Percentiles rank a stretch among this genome's conserved stretches.
Evolutionary conservation across 2,329 filamentous ascomycete genomes (phyloP).

Genomic region (Bisporella sp.): DNA sequence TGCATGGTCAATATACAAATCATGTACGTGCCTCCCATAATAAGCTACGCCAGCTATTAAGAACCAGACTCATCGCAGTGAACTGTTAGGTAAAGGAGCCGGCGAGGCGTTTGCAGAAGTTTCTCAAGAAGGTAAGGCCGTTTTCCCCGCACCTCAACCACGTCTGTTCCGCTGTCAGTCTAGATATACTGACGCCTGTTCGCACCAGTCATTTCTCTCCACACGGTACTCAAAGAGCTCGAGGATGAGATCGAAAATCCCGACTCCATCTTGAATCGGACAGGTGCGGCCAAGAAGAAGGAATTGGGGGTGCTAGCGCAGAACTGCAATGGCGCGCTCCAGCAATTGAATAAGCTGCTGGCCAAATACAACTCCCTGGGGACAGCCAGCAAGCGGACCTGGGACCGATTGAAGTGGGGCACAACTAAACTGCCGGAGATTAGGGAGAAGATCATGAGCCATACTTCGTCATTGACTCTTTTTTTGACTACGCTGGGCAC

Average conservation of each 20-base stretch:
- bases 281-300: neutral
- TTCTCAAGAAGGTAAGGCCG: constrained; percentile 4
- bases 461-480: constrained; percentile 16
- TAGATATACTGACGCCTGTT: neutral
- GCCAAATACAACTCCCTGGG: constrained; percentile 11
- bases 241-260: constrained; percentile 8
- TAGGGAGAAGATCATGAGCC: constrained; percentile 17
- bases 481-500: constrained; percentile 3
- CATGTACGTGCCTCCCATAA: neutral
- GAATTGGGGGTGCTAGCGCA: constrained; percentile 4
- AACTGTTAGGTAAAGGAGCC: constrained; percentile 6
- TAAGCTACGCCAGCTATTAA: neutral
- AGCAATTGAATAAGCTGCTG: constrained; percentile 8
- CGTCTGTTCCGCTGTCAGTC: neutral
- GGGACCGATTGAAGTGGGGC: constrained; percentile 21
- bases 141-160: neutral
- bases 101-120: constrained; percentile 6
- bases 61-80: neutral
- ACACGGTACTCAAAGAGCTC: constrained; percentile 6
- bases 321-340: constrained; percentile 11
- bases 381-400: constrained; percentile 11
- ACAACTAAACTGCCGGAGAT: constrained; percentile 14
- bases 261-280: constrained; percentile 8
- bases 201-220: constrained; percentile 1
- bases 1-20: constrained; percentile 1